Evolutionary conservation across 495 filamentous ascomycete genomes (phyloP), one percentile per base, ranked within the genome.

Genomic region (Lindgomyces ingoldianus): DNA sequence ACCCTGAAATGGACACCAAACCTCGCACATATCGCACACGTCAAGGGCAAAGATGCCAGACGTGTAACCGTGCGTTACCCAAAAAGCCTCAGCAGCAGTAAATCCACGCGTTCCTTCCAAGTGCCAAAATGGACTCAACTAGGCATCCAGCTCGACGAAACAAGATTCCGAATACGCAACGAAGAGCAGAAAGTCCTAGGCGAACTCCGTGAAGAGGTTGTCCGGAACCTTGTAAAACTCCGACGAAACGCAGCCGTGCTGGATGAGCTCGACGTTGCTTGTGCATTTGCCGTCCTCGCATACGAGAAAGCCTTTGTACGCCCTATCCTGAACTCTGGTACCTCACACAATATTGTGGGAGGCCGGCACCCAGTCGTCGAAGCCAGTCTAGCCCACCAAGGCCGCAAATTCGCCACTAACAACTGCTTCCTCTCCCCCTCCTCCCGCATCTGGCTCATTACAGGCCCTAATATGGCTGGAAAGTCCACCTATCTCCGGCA

Each of bases 401-500:
- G 94, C 2, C 84, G 91, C 29, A 85, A 78, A 1, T 98, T 98
- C 70, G 87, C 89, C 27, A 82, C 85, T 53, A 98, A 98, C 59
- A 90, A 96, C 75, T 95, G 91, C 78, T 81, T 89, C 45, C 75
- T 97, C 16, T 89, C 88, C 19, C 54, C 57, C 3, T 81, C 79
- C 24, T 69, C 93, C 67, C 79, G 83, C 2, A 81, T 92, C 44
- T 93, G 90, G 88, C 83, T 98, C 25, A 89, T 98, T 65, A 97
- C 93, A 0, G 94, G 94, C 4, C 94, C 95, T n/a, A 98, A 98
- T 78, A 98, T 98, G 94, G 95, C 88, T 4, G 94, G 94, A 27
- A 98, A 98, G 76, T 91, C 87, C 72, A 98, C 94, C 0, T 98
- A 95, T 71, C 79, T 98, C 2, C 87, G 95, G 1, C 94, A 97